Base-by-base conservation (phyloP, 768 basidiomycete species). In the Amyloporia xantha region DNA sequence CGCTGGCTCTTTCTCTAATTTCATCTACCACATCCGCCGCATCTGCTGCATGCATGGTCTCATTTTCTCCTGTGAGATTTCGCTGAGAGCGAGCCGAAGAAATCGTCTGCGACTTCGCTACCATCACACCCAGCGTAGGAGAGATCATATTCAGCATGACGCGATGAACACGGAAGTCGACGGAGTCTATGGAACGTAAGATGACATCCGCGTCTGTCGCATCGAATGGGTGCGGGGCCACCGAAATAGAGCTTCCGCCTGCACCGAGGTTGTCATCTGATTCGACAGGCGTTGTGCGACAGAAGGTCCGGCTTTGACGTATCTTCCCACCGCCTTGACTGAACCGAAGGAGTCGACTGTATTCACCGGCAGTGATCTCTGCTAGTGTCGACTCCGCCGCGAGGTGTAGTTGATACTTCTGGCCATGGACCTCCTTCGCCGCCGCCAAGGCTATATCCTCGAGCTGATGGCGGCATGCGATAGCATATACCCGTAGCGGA, bases 401-500 rank as follows among this genome's bases (percentile, higher is more conserved):
- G 41, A 25, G 26, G n/a, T n/a, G n/a, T n/a, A n/a, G n/a, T n/a
- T n/a, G n/a, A n/a, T n/a, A n/a, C 39, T 33, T 33, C 15, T 33
- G 36, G 36, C 20, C 50, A 59, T 52, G 9, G 5, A 41, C 40
- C 15, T 41, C 20, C 44, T 39, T 47, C 20, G 54, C 56, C 1
- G 58, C 56, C 6, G 43, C 36, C 3, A 11, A 20, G 5, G 58
- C 58, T 17, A 45, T 51, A 44, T 24, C 13, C 2, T 24, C 24
- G 4, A 44, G 13, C 24, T 52, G 25, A 21, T 52, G 45, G 26
- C 48, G 50, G 28, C 57, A 60, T 21, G 54, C 56, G 50, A 13
- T 36, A 20, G n/a, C 40, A 21, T 4, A 51, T 24, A 12, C 26
- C 5, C 41, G 27, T 9, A 54, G 52, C 1, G 56, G 51, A 1